Base-by-base conservation (phyloP, 1,284 basidiomycete genomes). In the Bjerkandera adusta region DNA sequence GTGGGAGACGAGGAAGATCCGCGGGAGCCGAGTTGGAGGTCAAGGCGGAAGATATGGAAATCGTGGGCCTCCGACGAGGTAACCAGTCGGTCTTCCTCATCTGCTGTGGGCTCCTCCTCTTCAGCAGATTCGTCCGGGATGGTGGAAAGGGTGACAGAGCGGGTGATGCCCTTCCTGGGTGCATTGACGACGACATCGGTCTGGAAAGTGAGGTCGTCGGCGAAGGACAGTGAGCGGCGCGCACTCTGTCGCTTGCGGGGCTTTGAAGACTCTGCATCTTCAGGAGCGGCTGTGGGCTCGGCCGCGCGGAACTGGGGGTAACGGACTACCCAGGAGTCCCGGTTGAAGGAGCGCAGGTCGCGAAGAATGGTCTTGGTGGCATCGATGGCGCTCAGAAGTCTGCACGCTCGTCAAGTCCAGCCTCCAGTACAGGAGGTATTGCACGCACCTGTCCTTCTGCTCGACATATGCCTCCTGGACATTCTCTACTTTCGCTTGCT, bases 21-120 rank as follows among this genome's bases (percentile, higher is more conserved):
- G 30, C 83, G 76, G 25, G 83, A 70, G 21, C 94, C 96, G 42
- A 98, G 83, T 63, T 93, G 92, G 61, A 99, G 83, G 69, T 98
- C 95, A 36, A 98, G 80, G 18, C 89, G 87, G 53, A 98, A 83
- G 45, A 98, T 83, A 47, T 85, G 82, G 67, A 96, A 92, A 52
- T 89, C 85, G 24, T 75, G 60, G 1, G 56, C 56, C 26, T 68
- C 64, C 3, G 65, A 70, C 7, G 72, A 63, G 24, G 76, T 70
- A 45, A 77, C 57, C 24, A 76, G 64, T 5, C 68, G 61, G 36
- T 73, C 72, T 16, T 56, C 65, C 12, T 73, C 72, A 18, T 63
- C 59, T n/a, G 57, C 61, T 18, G 27, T 5, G 10, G 35, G 13
- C 48, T 75, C 69, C 43, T 67, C 60, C 1, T 51, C 13, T 37